Conservation (phyloP, 148 eudicot species). For the Fagopyrum esculentum region DNA sequence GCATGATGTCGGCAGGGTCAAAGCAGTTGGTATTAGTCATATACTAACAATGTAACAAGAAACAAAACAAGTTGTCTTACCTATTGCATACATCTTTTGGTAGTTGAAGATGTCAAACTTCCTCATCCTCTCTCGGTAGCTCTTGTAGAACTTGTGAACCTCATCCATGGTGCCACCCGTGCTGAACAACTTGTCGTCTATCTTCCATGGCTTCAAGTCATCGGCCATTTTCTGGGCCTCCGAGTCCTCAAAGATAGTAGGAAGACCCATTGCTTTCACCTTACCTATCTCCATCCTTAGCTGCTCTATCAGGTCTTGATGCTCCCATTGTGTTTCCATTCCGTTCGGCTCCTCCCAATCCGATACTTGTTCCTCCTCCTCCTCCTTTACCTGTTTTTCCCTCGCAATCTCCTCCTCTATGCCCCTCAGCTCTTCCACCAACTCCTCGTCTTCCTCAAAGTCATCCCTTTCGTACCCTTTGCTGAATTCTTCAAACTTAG, state of each 20-base stretch:
- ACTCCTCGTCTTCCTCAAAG: conserved; percentile 36
- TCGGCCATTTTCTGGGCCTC: conserved; percentile 69
- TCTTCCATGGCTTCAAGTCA: conserved; percentile 92
- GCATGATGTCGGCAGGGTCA: conserved; percentile 9
- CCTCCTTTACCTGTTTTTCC: neutral
- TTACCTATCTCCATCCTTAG: conserved; percentile 83
- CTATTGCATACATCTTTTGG: conserved; percentile 99
- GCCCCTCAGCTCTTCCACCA: conserved; percentile 35
- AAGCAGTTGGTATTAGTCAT: neutral
- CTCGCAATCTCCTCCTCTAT: conserved; percentile 27
- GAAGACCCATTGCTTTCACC: conserved; percentile 80
- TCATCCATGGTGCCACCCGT: conserved; percentile 46
- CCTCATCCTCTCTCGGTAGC: conserved; percentile 85
- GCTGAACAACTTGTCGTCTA: conserved; percentile 52
- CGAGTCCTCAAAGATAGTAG: conserved; percentile 89
- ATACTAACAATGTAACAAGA: neutral
- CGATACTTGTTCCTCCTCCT: conserved; percentile 23
- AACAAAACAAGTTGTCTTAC: conserved; percentile 23
- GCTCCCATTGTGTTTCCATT: conserved; percentile 82
- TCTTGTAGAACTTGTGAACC: conserved; percentile 81
- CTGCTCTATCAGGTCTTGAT: conserved; percentile 89
- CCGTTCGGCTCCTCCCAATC: conserved; percentile 19
- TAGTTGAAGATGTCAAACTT: conserved; percentile 89
- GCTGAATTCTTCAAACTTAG: conserved; percentile 25
- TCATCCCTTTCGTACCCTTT: conserved; percentile 27